Base-by-base conservation (phyloP, 2,329 filamentous ascomycete species). In the Gremmenia infestans region DNA sequence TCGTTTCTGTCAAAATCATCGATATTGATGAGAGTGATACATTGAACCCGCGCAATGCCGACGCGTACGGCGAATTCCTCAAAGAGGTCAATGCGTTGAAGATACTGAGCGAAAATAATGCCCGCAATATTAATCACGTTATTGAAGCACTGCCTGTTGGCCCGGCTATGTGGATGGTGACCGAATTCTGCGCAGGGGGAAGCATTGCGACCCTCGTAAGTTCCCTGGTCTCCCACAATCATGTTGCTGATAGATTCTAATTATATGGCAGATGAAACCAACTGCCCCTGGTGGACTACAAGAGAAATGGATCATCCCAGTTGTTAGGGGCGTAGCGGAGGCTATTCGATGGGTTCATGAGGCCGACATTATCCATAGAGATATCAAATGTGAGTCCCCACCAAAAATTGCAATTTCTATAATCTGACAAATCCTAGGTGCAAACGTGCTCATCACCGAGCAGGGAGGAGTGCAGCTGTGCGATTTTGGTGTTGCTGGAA, bases 101-200 rank as follows among this genome's bases (percentile, higher is more conserved):
- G 65, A 77, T 88, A 56, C 77, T 95, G 51, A 85, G 86, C 66
- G 86, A 89, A 62, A 87, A 81, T 62, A 86, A 85, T 48, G 89
- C 89, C 17, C 81, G 82, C 63, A 93, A 93, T 67, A 85, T 95
- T 73, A 94, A 93, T 69, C 81, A 86, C 64, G 87, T 93, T 51
- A 85, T 92, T 64, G 89, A 92, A 62, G 88, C 88, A 4, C 78
- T 92, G 19, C 84, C 88, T 8, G 83, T 93, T 39, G 87, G 88
- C 43, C 85, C 88, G 63, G 83, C 89, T 58, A 86, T 95, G 74
- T 95, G 90, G 90, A 89, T 94, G 76, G 83, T 94, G 54, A 92
- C 88, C 57, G 89, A 94, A 72, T 91, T 92, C 71, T 92, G 89
- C 65, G 88, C 87, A 5, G 90, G 90, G 59, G 90, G 90, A 49